Conservation (phyloP, 371 early-diverging fungal genomes). For the Mortierella sp. region DNA sequence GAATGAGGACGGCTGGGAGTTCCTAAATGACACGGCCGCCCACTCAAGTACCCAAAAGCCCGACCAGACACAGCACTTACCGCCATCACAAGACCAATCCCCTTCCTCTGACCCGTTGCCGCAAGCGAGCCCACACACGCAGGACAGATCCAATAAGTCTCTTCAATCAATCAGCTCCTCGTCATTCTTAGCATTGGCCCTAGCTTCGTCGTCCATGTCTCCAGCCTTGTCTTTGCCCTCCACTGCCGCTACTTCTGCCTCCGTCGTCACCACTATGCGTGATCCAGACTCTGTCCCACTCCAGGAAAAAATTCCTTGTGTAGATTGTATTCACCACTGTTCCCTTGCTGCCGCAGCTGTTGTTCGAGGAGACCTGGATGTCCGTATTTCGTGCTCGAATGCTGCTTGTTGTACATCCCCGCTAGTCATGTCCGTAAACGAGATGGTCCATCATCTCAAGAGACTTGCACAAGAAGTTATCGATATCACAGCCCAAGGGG, state of each 20-base stretch:
- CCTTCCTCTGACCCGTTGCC: not conserved
- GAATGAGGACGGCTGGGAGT: slow-evolving; percentile 34
- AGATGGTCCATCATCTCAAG: slow-evolving; percentile 72
- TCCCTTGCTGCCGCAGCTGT: slow-evolving; percentile 62
- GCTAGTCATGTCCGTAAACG: slow-evolving; percentile 68
- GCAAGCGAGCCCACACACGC: not conserved
- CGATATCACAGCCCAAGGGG: slow-evolving; percentile 73
- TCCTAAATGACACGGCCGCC: slow-evolving; percentile 29
- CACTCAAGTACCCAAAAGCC: slow-evolving; percentile 22
- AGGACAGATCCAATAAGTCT: too few relatives aligned
- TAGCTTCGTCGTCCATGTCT: not conserved
- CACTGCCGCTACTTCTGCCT: slow-evolving; percentile 3
- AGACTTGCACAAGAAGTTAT: slow-evolving; percentile 66
- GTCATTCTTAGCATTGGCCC: not conserved
- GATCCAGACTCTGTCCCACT: slow-evolving; percentile 15
- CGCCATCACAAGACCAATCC: not conserved
- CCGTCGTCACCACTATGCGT: slow-evolving; percentile 13
- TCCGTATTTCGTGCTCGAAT: slow-evolving; percentile 59
- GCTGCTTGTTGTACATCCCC: slow-evolving; percentile 39
- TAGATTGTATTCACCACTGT: slow-evolving; percentile 33
- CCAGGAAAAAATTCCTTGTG: slow-evolving; percentile 22
- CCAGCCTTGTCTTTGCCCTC: not conserved
- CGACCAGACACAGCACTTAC: not conserved
- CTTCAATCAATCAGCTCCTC: not conserved
- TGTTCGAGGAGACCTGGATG: slow-evolving; percentile 57